Percentiles rank a stretch among this genome's conserved stretches.
Evolutionary conservation across 768 basidiomycete species (phyloP).

Genomic region (Xerocomus potaroensis): DNA sequence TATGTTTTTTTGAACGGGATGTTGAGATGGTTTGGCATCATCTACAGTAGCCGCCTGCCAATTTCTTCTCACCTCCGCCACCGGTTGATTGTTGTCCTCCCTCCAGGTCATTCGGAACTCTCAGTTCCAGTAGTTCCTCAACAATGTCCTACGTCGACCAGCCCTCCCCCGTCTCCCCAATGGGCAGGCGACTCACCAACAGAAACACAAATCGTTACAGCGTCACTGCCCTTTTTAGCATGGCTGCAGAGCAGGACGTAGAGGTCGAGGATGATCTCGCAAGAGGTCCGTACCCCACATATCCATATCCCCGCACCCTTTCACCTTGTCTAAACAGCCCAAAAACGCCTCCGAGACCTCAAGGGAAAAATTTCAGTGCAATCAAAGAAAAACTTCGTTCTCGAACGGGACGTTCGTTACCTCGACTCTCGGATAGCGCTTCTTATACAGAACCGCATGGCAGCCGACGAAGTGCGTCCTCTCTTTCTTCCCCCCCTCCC

Average conservation of each 20-base stretch:
- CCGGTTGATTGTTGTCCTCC: constrained; percentile 8
- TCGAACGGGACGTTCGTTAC: constrained; percentile 97
- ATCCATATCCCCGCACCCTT: not conserved
- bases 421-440: constrained; percentile 96
- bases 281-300: constrained; percentile 54
- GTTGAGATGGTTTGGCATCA: constrained; percentile 76
- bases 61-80: constrained; percentile 9
- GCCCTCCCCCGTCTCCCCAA: constrained; percentile 58
- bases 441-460: constrained; percentile 98
- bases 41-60: too few relatives aligned
- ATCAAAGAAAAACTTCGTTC: constrained; percentile 99
- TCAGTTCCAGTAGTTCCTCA: constrained; percentile 24
- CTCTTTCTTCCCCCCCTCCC: not conserved
- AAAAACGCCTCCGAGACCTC: constrained; percentile 93
- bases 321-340: constrained; percentile 50
- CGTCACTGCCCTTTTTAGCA: constrained; percentile 92
- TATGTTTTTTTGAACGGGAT: constrained; percentile 75
- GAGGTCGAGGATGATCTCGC: constrained; percentile 98
- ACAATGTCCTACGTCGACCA: constrained; percentile 60
- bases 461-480: constrained; percentile 77
- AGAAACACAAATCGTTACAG: constrained; percentile 95
- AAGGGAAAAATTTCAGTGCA: constrained; percentile 97
- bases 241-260: constrained; percentile 98
- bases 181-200: constrained; percentile 76
- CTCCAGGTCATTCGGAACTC: constrained; percentile 8